Base-by-base conservation (phyloP, 108 stramenopile species). In the Skeletonema tropicum region DNA sequence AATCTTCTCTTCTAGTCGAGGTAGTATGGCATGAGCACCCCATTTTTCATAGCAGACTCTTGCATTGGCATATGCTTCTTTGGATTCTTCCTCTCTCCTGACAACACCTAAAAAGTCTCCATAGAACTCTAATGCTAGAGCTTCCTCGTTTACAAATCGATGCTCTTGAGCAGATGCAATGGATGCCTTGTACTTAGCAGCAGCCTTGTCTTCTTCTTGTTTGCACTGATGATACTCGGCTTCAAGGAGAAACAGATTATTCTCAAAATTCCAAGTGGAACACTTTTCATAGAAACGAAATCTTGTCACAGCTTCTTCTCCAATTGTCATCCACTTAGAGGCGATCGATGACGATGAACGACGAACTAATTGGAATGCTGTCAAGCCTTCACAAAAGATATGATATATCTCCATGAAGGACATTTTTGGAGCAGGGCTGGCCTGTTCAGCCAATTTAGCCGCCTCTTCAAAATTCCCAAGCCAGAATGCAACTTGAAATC, bases 241-340 rank as follows among this genome's bases (percentile, higher is more conserved):
- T 38, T 33, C 61, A 10, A 62, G 61, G 8, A 62, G 7, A 32
- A 62, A 38, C 8, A 38, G 35, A 7, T 36, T 62, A 35, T 73
- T 73, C 31, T 64, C 61, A 15, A 29, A 52, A 57, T 73, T 73
- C 72, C 72, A 73, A 11, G n/a, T 33, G 4, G 68, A 68, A 49
- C 21, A 57, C 23, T 49, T 14, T 19, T 29, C 48, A 9, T 26
- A 68, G 21, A 42, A 46, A 46, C 26, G 26, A 33, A 52, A 48
- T 14, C 29, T 68, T 19, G 7, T 6, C 7, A 55, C 25, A 13
- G 32, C 23, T 30, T 23, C 42, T 35, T 62, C 61, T 33, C 68
- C 38, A 35, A 52, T 15, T 31, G 14, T 13, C 32, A 49, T 31
- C 68, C 26, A 55, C 31, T 26, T 55, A 0, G 29, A 23, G 14